Evolutionary conservation across 2,329 filamentous ascomycete species (phyloP), one percentile per base, ranked within the genome.

Genomic region (Pseudocercospora vitis): DNA sequence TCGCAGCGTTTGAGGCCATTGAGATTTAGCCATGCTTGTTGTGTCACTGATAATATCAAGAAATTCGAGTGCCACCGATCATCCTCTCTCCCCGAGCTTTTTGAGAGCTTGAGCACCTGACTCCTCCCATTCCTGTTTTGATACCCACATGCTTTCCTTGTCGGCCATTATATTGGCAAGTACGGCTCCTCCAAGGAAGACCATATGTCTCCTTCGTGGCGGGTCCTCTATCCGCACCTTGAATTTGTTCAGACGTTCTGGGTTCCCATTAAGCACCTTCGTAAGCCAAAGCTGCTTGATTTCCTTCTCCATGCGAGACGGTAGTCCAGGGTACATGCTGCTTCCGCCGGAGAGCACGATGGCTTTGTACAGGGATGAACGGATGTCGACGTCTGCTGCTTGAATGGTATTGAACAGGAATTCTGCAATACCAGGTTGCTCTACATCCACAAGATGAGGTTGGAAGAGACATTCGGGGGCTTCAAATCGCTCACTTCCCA

Each of bases 351-450:
- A 96, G 50, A 99, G 81, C 56, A 99, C 94, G 66, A 99, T 92
- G 9, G 94, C 94, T 79, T 96, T 96, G 83, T 94, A 99, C 56
- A 99, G 80, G 59, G 90, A 95, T 48, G 88, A 87, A 60, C 94
- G 86, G 39, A 99, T 91, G 70, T 99, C 94, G 50, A 99, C 91
- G 65, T 97, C 94, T 57, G 94, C 91, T 6, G 88, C 79, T 75
- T 97, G 94, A 69, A 99, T 99, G 16, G 92, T 99, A 78, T 99
- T 96, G 83, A 99, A 99, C 32, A 99, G 80, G 74, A 97, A 91
- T 71, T 99, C 94, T 65, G 90, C 92, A 58, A 99, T 94, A 56
- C 94, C 94, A 1, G 91, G 91, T 70, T 97, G 92, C 70, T 99
- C 94, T 66, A 94, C 95, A 71, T 99, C 94, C 44, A 99, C 92